Evolutionary conservation across 768 basidiomycete species (phyloP), one percentile per base, ranked within the genome.

Genomic region (Tricholoma terreum): DNA sequence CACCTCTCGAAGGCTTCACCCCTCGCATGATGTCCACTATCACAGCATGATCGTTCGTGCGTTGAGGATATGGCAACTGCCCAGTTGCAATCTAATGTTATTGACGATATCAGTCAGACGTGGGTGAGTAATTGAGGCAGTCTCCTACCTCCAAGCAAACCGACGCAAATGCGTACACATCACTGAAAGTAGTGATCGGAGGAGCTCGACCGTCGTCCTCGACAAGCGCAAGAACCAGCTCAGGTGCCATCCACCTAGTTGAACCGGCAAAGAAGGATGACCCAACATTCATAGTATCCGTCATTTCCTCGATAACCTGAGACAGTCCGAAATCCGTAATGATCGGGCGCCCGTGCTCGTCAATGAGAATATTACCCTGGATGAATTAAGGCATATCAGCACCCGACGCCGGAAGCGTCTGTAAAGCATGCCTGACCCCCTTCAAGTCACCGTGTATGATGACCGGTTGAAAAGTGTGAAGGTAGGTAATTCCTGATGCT

Each of bases 291-390:
- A 72, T 70, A 24, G 75, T 68, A 50, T 71, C 69, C 7, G 74
- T 68, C 48, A 84, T 71, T 17, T 85, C 84, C 58, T 81, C 81
- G 46, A 81, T 73, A 52, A 85, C 80, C 55, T 78, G 81, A 21
- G 83, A 83, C 5, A 85, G 68, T 2, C 85, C 85, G 58, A 86
- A 86, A 64, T 86, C 85, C 0, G 83, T 83, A 45, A 85, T 81
- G 57, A 85, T 71, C 9, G 83, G 79, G 33, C 68, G 63, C 9
- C 83, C 84, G 10, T 75, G 70, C 49, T 78, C 77, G 56, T 80
- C 77, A 34, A 86, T 73, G 27, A 86, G 73, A 51, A 85, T 82
- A 58, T 86, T 85, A 7, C 79, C 77, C 84, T 85, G 55, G 2
- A 19, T n/a, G 55, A 10, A 30, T 33, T 15, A 52, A 34, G 43